Conservation (phyloP, 768 basidiomycete genomes). For the Leccinum variicolor region DNA sequence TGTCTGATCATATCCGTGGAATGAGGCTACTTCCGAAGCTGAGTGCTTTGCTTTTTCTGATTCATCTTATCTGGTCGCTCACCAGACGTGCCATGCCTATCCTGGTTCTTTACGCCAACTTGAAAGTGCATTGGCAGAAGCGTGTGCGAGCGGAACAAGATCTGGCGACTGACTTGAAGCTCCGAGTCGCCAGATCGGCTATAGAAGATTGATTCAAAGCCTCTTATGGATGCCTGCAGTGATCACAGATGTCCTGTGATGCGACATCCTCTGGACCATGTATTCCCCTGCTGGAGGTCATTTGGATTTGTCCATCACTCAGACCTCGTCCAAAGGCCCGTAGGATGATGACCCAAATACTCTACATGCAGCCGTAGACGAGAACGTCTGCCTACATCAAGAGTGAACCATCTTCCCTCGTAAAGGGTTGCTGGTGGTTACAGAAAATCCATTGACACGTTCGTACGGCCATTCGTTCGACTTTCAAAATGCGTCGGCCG, state of each 20-base stretch:
- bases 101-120: conserved; percentile 11
- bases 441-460: not conserved
- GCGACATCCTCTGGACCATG: conserved; percentile 5
- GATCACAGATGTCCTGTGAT: not conserved
- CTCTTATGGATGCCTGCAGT: conserved; percentile 8
- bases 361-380: conserved; percentile 29
- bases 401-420: not conserved
- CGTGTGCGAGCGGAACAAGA: conserved; percentile 16
- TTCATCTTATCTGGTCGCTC: not conserved
- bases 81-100: conserved; percentile 6
- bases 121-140: conserved; percentile 8
- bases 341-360: conserved; percentile 8
- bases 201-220: conserved; percentile 10
- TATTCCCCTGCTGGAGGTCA: not conserved
- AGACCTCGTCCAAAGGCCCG: not conserved
- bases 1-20: not conserved
- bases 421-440: conserved; percentile 23
- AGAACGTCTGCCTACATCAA: conserved; percentile 32
- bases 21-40: conserved; percentile 1
- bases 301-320: not conserved
- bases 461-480: not conserved
- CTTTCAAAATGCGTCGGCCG: conserved; percentile 43
- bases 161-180: conserved; percentile 1
- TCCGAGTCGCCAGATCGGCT: conserved; percentile 7
- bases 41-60: not conserved